phyloP scores from a whole-genome alignment of 78 protist species.

The Diacronema lutheri region DNA sequence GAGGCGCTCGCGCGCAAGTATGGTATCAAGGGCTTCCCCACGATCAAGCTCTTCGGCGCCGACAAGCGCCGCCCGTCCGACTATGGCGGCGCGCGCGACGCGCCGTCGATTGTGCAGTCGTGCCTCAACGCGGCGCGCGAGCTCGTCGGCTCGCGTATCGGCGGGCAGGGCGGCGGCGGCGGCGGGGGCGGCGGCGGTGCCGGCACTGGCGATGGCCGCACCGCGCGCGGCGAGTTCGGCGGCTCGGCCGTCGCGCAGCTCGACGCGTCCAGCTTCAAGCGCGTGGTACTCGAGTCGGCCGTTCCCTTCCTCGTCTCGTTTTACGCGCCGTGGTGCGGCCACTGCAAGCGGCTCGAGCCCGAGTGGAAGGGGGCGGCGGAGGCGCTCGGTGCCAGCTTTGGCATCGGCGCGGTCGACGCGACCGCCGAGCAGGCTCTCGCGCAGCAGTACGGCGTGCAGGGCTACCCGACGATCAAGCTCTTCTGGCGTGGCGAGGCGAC shows the following conservation, averaged over 20 bases:
- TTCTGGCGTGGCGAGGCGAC: not conserved
- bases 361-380: not conserved
- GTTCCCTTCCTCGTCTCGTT: not conserved
- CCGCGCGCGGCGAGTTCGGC: too few relatives aligned
- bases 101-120: too few relatives aligned
- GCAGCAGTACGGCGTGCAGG: not conserved
- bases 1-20: not conserved
- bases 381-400: not conserved
- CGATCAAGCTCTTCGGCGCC: not conserved
- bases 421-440: not conserved
- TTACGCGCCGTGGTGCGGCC: slow-evolving; percentile 66
- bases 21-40: not conserved
- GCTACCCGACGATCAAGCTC: slow-evolving; percentile 6
- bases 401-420: not conserved
- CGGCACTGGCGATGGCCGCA: too few relatives aligned
- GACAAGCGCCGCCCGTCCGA: too few relatives aligned
- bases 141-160: too few relatives aligned
- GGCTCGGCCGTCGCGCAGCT: too few relatives aligned
- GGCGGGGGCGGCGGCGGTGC: too few relatives aligned
- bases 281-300: too few relatives aligned
- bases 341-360: slow-evolving; percentile 39
- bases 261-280: too few relatives aligned
- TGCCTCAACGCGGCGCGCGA: too few relatives aligned
- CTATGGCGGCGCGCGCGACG: too few relatives aligned
- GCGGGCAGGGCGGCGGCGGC: too few relatives aligned